A percentile compares a stretch with the other conserved stretches of the same genome.
Evolutionary conservation across 2,329 filamentous ascomycete species (phyloP).

Genomic region (Westerdykella ornata): DNA sequence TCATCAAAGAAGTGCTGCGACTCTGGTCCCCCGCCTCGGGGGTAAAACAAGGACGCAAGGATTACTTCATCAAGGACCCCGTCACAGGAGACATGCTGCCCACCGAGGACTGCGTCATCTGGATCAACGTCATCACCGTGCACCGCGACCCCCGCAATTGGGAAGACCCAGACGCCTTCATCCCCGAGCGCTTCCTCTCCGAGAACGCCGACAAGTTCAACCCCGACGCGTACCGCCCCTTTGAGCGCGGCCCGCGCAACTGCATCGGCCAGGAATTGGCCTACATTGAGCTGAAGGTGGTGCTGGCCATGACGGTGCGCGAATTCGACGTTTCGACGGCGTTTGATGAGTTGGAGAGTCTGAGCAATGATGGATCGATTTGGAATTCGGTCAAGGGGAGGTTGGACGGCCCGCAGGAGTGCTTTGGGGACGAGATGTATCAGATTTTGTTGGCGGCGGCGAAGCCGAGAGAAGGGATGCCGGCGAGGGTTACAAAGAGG

Average conservation of each 20-base stretch:
- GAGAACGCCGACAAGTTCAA: constrained; percentile 6
- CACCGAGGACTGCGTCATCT: constrained; percentile 11
- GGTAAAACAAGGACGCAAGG: constrained; percentile 7
- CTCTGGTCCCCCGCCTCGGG: constrained; percentile 31
- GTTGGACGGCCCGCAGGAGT: constrained; percentile 4
- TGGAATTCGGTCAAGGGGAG: constrained; percentile 2
- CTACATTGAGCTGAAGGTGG: constrained; percentile 33
- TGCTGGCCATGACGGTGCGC: constrained; percentile 18
- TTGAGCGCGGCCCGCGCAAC: constrained; percentile 35
- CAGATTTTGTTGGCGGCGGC: constrained; percentile 11
- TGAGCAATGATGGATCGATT: constrained; percentile 7
- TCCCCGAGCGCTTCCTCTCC: constrained; percentile 19
- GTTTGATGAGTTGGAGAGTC: constrained; percentile 10
- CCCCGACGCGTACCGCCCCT: constrained; percentile 28
- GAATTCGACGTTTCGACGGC: constrained; percentile 20
- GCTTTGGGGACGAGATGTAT: constrained; percentile 12
- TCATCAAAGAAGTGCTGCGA: constrained; percentile 30
- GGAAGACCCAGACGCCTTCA: constrained; percentile 10
- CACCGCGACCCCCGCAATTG: constrained; percentile 12
- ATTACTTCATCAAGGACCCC: constrained; percentile 13
- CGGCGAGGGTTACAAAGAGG: constrained; percentile 9
- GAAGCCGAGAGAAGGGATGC: constrained; percentile 16
- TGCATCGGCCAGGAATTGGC: constrained; percentile 39
- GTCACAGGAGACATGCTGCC: constrained; percentile 17
- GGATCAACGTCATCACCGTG: constrained; percentile 4